Evolutionary conservation across 2,329 filamentous ascomycete species (phyloP), one percentile per base, ranked within the genome.

Genomic region (Cryphonectria parasitica): DNA sequence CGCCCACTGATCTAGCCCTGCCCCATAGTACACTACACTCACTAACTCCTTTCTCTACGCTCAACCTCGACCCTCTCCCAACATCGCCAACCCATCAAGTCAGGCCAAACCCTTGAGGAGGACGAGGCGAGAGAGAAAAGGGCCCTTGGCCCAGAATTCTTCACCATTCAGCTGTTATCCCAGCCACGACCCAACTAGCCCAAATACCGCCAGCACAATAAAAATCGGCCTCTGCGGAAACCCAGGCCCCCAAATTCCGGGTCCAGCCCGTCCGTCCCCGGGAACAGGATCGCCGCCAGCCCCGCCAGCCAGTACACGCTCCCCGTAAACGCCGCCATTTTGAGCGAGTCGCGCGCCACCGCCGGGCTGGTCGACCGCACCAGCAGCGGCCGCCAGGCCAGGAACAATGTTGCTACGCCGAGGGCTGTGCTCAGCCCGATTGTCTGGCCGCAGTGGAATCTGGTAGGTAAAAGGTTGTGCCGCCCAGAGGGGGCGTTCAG

Each of bases 371-470:
- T 61, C 49, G 66, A 17, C 60, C 64, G n/a, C 65, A 70, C 7
- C 13, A 77, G 54, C 60, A 72, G 73, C 17, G 75, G 67, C 8
- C 79, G 77, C 80, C 80, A 83, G 4, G 81, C 80, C 74, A 81
- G 82, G 75, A 78, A 83, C 45, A 83, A 74, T 5, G 81, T 83
- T 2, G 78, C 77, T 7, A 78, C 43, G 45, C 82, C 81, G 2
- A 84, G 80, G 43, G 79, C 68, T 2, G 82, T 69, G 17, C 82
- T 80, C n/a, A 84, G 76, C 25, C 74, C 77, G 67, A 83, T 83
- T 22, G 81, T 83, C 70, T 83, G 82, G 61, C 77, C 82, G 67
- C 80, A 81, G 76, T 83, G 82, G 73, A 83, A 83, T 68, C 80
- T 80, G 60, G 15, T 39, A 1, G n/a, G 52, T 11, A 11, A 11